A percentile compares a stretch with the other conserved stretches of the same genome.
Conservation (phyloP, 352 stramenopile species). For the Pseudoperonospora humuli region DNA sequence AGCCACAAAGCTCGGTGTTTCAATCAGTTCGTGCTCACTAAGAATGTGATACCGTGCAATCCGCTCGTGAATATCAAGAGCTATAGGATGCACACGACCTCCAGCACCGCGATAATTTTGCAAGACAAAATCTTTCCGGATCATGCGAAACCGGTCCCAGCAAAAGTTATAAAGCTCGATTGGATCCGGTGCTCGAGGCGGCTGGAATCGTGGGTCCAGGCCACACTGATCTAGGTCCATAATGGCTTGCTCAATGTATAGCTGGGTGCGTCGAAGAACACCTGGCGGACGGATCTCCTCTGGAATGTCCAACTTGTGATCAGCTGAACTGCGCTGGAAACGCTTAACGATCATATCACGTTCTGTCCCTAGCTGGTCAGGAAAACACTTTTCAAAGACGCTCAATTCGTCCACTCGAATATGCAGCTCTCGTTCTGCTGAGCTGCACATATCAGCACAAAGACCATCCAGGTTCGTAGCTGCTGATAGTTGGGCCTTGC, state of each 20-base stretch:
- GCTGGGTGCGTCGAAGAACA: conserved; percentile 66
- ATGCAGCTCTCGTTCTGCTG: conserved; percentile 71
- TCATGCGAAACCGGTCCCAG: conserved; percentile 94
- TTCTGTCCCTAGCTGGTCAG: conserved; percentile 43
- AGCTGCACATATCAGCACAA: conserved; percentile 83
- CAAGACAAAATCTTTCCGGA: conserved; percentile 94
- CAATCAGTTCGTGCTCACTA: conserved; percentile 90
- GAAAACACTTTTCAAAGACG: conserved; percentile 79
- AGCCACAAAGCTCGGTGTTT: conserved; percentile 72
- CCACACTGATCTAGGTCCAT: conserved; percentile 73
- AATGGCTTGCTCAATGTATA: conserved; percentile 82
- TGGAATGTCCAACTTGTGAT: conserved; percentile 81
- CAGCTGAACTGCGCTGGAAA: conserved; percentile 80
- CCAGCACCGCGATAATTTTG: conserved; percentile 93
- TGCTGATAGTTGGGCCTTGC: conserved; percentile 50
- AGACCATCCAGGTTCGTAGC: conserved; percentile 63
- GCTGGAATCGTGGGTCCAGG: conserved; percentile 58
- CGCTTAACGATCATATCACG: conserved; percentile 79
- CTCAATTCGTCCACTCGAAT: conserved; percentile 83
- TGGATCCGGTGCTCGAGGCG: conserved; percentile 54
- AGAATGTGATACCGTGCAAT: conserved; percentile 94
- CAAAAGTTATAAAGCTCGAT: conserved; percentile 96
- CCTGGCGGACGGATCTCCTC: conserved; percentile 71
- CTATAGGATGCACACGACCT: conserved; percentile 88
- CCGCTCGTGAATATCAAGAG: conserved; percentile 90